Percentiles rank a stretch among this genome's conserved stretches.
Evolutionary conservation across 2,329 filamentous ascomycete species (phyloP).

Genomic region (Cladosporium cucumerinum): DNA sequence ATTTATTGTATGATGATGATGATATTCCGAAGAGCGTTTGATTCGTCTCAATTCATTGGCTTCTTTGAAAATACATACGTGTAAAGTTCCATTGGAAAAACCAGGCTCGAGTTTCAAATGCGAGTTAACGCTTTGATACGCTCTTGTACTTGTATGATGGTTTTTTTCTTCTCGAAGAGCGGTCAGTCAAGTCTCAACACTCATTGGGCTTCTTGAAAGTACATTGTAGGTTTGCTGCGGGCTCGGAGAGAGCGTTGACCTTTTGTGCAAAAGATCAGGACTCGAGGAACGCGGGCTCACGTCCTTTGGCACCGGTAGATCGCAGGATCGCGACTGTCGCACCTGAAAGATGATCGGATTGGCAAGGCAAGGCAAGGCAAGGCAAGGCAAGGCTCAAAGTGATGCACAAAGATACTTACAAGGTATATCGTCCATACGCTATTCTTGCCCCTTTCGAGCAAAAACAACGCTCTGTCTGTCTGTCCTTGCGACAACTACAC

Average conservation of each 20-base stretch:
- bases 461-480: neutral
- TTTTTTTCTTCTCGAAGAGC: neutral
- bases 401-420: neutral
- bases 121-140: too few species aligned
- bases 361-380: neutral
- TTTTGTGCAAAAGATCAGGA: neutral
- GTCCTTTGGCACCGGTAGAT: too few species aligned
- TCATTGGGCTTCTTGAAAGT: neutral
- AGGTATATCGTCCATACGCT: neutral
- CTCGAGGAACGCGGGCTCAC: neutral
- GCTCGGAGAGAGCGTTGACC: too few species aligned
- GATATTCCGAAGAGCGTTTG: too few species aligned
- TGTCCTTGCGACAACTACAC: neutral
- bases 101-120: too few species aligned
- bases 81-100: too few species aligned
- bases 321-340: neutral
- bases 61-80: too few species aligned
- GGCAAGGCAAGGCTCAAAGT: neutral
- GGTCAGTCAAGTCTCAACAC: neutral
- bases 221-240: neutral
- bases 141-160: neutral
- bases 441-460: neutral
- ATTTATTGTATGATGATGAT: too few species aligned
- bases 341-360: neutral
- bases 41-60: too few species aligned